Conservation (phyloP, 805 yeast species). For the Saccharomycopsis schoenii region DNA sequence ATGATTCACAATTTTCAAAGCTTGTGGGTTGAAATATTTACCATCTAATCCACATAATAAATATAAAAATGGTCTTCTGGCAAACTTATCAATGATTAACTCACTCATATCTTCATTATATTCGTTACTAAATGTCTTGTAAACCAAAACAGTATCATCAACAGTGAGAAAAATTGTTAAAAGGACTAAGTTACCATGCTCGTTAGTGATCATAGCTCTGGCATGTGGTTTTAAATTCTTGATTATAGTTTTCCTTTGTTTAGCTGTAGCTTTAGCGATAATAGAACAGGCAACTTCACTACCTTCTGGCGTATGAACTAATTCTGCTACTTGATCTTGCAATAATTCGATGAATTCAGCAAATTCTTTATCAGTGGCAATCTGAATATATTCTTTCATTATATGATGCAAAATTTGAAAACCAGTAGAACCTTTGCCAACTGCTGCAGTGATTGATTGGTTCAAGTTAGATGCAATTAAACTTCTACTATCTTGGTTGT, state of each 20-base stretch:
- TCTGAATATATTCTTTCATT: constrained; percentile 76
- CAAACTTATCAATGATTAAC: constrained; percentile 59
- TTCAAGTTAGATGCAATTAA: constrained; percentile 64
- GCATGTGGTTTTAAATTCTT: constrained; percentile 68
- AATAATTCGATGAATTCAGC: constrained; percentile 75
- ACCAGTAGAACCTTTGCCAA: constrained; percentile 92
- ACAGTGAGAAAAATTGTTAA: constrained; percentile 73
- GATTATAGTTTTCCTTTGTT: constrained; percentile 77
- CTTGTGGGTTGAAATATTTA: constrained; percentile 69
- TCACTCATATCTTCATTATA: constrained; percentile 40
- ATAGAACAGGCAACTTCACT: constrained; percentile 79
- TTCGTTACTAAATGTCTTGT: constrained; percentile 61
- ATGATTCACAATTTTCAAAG: constrained; percentile 46
- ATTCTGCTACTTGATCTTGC: constrained; percentile 83
- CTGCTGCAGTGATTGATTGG: constrained; percentile 81
- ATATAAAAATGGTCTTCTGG: constrained; percentile 83
- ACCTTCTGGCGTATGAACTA: constrained; percentile 94
- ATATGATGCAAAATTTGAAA: constrained; percentile 94
- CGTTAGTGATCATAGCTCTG: constrained; percentile 68
- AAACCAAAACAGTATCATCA: constrained; percentile 83
- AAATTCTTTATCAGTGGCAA: constrained; percentile 60
- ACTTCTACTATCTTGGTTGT: constrained; percentile 67
- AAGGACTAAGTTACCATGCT: constrained; percentile 75
- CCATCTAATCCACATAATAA: constrained; percentile 70
- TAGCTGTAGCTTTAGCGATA: constrained; percentile 77